Base-by-base conservation (phyloP, 768 basidiomycete species). In the Phallus indusiatus region DNA sequence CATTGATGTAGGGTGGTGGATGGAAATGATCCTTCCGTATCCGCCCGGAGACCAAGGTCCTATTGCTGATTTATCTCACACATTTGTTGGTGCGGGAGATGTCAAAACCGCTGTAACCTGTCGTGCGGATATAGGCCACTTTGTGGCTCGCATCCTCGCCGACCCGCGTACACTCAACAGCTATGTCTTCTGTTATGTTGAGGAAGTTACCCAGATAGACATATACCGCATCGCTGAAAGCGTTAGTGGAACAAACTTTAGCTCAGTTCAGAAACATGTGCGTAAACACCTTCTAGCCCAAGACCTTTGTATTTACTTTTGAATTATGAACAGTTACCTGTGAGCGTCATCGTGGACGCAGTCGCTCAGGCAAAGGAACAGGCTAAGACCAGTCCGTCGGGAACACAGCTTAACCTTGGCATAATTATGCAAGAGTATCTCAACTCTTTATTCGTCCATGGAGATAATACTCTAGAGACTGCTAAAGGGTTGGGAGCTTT, bases 1-100 rank as follows among this genome's bases (percentile, higher is more conserved):
- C 60, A 69, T 72, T 55, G 69, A 70, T 54, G 67, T 69, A n/a
- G 69, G 71, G 2, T 69, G 62, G 61, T 72, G 71, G 70, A 64
- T 65, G 63, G 68, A 71, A 55, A 14, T 64, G 9, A 11, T 58
- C 8, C 50, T 66, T 8, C 58, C 65, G 3, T 12, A 12, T 52
- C 56, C 10, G 24, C 42, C 42, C 9, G n/a, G 42, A 4, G n/a
- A 42, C 42, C 42, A 42, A 11, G n/a, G n/a, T 1, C 51, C 47
- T 9, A 67, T 67, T 59, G 11, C 53, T 62, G 46, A 62, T 62
- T 14, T 10, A 5, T 53, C 56, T 2, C 35, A 55, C 21, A 53
- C 47, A 36, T 18, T 69, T 36, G 65, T 66, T 60, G 65, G 60
- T 1, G 48, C 50, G 8, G 68, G 68, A 5, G 60, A 62, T 14